These are phyloP conservation scores for Gossypium davidsonii DNA, from an alignment of 441 rosid species.

Conservation along the genomic window DNA sequence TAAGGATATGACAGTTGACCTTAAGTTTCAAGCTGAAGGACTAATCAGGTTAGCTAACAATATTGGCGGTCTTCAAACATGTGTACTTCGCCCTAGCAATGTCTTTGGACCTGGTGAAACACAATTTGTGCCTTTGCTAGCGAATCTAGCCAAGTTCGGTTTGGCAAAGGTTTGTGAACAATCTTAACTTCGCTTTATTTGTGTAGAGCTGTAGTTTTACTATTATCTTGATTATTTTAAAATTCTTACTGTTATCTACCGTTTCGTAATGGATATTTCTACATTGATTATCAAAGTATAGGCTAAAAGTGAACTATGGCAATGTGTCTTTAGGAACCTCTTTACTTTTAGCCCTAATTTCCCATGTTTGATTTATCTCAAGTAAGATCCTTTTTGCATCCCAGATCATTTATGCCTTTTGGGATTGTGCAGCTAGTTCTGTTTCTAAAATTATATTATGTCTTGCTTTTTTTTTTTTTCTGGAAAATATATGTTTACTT, in stretches of 20 bases:
- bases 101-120: constrained; percentile 82
- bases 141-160: constrained; percentile 62
- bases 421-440: neutral
- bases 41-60: constrained; percentile 62
- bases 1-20: constrained; percentile 54
- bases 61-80: constrained; percentile 72
- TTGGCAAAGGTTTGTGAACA: constrained; percentile 61
- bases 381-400: neutral
- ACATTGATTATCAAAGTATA: neutral
- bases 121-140: constrained; percentile 47
- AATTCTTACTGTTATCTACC: neutral
- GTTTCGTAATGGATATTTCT: neutral
- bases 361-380: neutral
- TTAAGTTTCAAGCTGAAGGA: constrained; percentile 91
- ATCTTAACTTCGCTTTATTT: neutral
- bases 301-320: neutral
- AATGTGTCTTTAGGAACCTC: neutral
- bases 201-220: neutral
- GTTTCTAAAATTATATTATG: neutral
- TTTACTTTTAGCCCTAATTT: neutral
- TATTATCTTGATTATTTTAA: neutral
- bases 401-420: neutral
- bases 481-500: neutral
- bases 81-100: constrained; percentile 82
- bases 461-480: neutral